Conservation (phyloP, 2,329 filamentous ascomycete genomes). For the Cyphellophora europaea region DNA sequence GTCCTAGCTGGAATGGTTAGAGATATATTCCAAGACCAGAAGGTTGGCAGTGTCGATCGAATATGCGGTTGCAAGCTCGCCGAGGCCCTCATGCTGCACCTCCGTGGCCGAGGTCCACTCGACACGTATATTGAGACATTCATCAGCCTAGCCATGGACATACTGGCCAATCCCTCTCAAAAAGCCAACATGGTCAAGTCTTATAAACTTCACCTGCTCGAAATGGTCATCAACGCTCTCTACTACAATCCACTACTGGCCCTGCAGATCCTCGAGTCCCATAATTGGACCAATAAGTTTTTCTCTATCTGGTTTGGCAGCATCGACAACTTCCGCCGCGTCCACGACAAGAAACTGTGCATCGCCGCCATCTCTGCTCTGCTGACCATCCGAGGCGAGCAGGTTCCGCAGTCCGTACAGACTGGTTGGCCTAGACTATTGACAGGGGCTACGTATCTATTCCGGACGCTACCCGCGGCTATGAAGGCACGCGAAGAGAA, state of each 20-base stretch:
- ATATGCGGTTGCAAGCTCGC: slow-evolving; percentile 97
- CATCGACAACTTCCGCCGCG: slow-evolving; percentile 85
- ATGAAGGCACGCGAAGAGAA: slow-evolving; percentile 89
- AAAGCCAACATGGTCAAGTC: slow-evolving; percentile 63
- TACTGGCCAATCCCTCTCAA: slow-evolving; percentile 64
- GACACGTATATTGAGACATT: slow-evolving; percentile 86
- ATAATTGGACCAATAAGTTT: slow-evolving; percentile 96
- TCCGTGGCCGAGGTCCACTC: slow-evolving; percentile 62
- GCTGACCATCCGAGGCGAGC: slow-evolving; percentile 66
- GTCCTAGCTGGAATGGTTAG: slow-evolving; percentile 90
- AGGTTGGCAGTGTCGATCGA: slow-evolving; percentile 85
- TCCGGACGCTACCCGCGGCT: slow-evolving; percentile 81
- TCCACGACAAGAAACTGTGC: slow-evolving; percentile 97
- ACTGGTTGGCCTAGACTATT: slow-evolving; percentile 90
- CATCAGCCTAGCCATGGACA: slow-evolving; percentile 77
- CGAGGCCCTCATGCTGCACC: slow-evolving; percentile 92
- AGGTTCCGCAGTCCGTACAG: slow-evolving; percentile 85
- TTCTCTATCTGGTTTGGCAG: slow-evolving; percentile 97
- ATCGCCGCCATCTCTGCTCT: slow-evolving; percentile 88
- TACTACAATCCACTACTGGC: slow-evolving; percentile 90
- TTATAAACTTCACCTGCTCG: slow-evolving; percentile 92
- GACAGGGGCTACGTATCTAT: slow-evolving; percentile 78
- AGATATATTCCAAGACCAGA: slow-evolving; percentile 86
- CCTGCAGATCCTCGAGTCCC: slow-evolving; percentile 77
- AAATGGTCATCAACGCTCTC: slow-evolving; percentile 96